Conservation (phyloP, 148 eudicot species). For the Camellia japonica region DNA sequence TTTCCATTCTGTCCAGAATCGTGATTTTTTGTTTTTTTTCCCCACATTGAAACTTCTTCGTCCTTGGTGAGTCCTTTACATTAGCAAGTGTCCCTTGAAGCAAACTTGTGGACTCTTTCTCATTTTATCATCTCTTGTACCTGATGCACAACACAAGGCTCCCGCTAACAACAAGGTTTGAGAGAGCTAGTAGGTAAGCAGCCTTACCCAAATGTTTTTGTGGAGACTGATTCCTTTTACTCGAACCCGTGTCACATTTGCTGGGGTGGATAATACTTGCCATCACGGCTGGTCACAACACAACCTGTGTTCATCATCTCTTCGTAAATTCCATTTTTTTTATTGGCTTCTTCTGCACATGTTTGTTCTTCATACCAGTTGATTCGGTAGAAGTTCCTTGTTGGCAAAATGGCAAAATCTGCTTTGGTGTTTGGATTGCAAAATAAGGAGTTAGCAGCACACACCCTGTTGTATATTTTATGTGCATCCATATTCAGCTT, state of each 20-base stretch:
- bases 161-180: too few relatives aligned
- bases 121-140: background rate
- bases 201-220: too few relatives aligned
- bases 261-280: too few relatives aligned
- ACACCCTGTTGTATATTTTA: background rate
- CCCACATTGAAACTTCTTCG: background rate
- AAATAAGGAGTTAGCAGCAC: background rate
- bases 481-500: background rate
- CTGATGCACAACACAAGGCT: too few relatives aligned
- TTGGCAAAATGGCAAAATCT: background rate
- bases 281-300: too few relatives aligned
- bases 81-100: background rate
- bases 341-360: background rate
- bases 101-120: background rate
- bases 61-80: background rate
- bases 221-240: too few relatives aligned
- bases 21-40: background rate
- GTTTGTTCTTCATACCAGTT: background rate
- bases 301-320: background rate
- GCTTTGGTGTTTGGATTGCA: slow-evolving; percentile 1
- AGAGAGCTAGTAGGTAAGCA: too few relatives aligned
- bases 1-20: background rate
- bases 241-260: too few relatives aligned
- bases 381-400: slow-evolving; percentile 3
- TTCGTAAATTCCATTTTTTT: background rate